Base-by-base conservation (phyloP, 2,329 filamentous ascomycete genomes). In the Aspergillus brunneoviolaceus region DNA sequence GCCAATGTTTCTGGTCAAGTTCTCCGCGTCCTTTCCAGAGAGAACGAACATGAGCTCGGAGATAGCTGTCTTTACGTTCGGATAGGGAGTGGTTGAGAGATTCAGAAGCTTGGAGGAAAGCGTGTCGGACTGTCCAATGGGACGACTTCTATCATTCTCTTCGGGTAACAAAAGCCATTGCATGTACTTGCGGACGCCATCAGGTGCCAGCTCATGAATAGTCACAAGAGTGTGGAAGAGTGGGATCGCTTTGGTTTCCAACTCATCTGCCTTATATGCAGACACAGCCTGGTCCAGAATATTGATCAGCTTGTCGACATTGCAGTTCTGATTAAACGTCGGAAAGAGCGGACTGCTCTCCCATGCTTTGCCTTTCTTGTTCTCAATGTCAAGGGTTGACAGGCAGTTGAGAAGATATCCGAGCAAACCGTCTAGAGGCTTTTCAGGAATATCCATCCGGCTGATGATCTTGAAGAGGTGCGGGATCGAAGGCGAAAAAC, bases 1-100 rank as follows among this genome's bases (percentile, higher is more conserved):
- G 0, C 95, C 95, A 12, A 99, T 91, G 67, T 97, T 97, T 55
- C 90, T 84, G 0, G 98, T 90, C 70, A 97, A 95, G 31, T 83
- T 89, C 16, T 84, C 84, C 0, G 93, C 85, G 68, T 97, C 88
- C 67, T 88, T 90, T 64, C 89, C 89, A 0, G 92, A 96, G 29
- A 98, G 82, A 65, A 96, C 90, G 72, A 96, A 99, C 62, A 97
- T 84, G 25, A 99, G 81, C 31, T 88, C 83, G 0, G 90, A 90
- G 55, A 96, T 89, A 19, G 86, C 85, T 51, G 90, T 87, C 19
- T 92, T 86, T 3, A 96, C 79, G 45, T 88, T 87, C 0, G 91
- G 86, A 0, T 90, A 84, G 0, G 92, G 85, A 14, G 90, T 91
- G 5, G 88, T 91, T 2, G 90, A 92, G 47, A 95, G 85, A 57